These are phyloP conservation scores for Sarocladium strictum DNA, from an alignment of 2,329 filamentous ascomycete species.

Conservation along the genomic window DNA sequence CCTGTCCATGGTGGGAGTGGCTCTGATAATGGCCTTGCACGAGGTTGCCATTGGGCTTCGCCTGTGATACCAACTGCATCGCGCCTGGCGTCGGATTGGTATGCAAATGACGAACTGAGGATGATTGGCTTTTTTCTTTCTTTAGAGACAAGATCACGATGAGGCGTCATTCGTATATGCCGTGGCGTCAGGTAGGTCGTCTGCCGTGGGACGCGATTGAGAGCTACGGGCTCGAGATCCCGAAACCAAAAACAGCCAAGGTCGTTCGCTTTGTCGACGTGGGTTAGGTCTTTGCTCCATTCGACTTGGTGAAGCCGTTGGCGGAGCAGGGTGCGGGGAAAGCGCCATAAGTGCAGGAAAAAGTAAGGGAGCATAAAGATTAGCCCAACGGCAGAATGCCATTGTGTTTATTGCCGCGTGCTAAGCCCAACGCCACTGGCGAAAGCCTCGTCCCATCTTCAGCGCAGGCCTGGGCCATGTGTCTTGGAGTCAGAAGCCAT, in stretches of 20 bases:
- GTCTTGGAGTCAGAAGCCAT: neutral
- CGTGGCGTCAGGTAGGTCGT: slow-evolving; percentile 1
- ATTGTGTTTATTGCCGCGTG: neutral
- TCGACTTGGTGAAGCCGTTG: neutral
- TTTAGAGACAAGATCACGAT: neutral
- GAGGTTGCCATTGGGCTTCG: neutral
- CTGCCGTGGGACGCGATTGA: neutral
- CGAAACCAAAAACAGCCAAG: neutral
- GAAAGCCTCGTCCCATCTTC: neutral
- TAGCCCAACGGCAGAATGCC: slow-evolving; percentile 1
- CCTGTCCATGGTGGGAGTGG: neutral
- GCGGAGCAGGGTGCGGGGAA: neutral
- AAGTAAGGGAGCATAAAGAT: neutral
- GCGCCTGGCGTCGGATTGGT: too few species aligned
- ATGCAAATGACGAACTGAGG: neutral
- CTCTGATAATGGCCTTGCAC: too few species aligned
- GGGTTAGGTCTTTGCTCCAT: too few species aligned
- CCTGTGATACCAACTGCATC: neutral
- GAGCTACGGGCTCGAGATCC: neutral
- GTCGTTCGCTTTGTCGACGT: too few species aligned
- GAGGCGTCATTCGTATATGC: neutral
- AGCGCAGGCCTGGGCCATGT: neutral
- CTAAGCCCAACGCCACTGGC: neutral
- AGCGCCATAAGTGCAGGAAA: neutral
- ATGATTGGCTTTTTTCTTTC: too few species aligned